phyloP scores from a whole-genome alignment of 2,329 filamentous ascomycete genomes.

The Cryphonectria carpinicola region DNA sequence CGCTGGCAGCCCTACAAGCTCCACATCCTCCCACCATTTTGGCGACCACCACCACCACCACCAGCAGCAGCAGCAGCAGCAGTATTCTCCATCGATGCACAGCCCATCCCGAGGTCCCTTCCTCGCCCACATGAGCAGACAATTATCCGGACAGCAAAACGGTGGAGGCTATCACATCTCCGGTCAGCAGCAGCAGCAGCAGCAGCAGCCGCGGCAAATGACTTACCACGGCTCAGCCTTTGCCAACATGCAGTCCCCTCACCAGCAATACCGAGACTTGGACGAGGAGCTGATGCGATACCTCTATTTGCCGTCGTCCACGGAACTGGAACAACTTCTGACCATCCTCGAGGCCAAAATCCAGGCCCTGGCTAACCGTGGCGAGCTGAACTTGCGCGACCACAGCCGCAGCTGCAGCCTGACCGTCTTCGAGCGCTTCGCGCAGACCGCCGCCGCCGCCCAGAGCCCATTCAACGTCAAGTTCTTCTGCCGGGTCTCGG shows the following conservation, averaged over 20 bases:
- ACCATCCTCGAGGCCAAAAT: constrained; percentile 8
- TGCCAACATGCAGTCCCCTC: neutral
- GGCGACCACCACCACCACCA: neutral
- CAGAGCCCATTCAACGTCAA: neutral
- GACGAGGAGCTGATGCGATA: neutral
- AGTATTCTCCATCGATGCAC: neutral
- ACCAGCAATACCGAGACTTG: neutral
- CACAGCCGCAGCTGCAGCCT: neutral
- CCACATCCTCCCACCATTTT: neutral
- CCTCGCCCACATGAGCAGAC: neutral
- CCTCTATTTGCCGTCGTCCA: neutral
- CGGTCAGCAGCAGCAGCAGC: neutral
- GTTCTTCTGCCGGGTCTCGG: constrained; percentile 14
- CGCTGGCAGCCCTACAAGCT: neutral
- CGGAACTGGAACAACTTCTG: neutral
- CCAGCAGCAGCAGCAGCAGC: neutral
- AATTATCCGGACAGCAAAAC: neutral
- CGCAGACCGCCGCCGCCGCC: neutral
- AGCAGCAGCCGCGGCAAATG: neutral
- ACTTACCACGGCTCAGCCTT: neutral
- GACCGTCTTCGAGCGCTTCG: constrained; percentile 20
- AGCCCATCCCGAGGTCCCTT: neutral
- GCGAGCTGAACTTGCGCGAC: constrained; percentile 17
- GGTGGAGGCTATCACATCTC: neutral
- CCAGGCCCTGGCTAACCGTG: constrained; percentile 7